A percentile compares a stretch with the other conserved stretches of the same genome.
phyloP scores from a whole-genome alignment of 164 flowering plant species.

The Piper betle region DNA sequence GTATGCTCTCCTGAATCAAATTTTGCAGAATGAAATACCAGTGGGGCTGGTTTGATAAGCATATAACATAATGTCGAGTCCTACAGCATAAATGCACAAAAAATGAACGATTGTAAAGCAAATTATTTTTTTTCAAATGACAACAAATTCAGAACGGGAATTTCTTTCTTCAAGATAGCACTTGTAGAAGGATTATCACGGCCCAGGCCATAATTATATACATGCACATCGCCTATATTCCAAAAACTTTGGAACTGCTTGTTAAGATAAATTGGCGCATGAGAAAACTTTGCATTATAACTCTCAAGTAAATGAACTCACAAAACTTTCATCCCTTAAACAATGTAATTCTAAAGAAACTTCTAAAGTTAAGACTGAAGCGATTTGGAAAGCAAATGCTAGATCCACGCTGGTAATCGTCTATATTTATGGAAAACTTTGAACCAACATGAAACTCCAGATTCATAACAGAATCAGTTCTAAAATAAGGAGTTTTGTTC shows the following conservation, averaged over 20 bases:
- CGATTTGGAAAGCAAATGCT: too few species aligned
- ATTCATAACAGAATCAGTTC: too few species aligned
- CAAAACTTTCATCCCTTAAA: not conserved
- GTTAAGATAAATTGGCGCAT: not conserved
- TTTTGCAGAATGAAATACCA: slow-evolving; percentile 30
- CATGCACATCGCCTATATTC: slow-evolving; percentile 31
- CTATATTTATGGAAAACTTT: too few species aligned
- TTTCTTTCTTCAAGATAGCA: slow-evolving; percentile 31
- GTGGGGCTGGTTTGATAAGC: slow-evolving; percentile 59
- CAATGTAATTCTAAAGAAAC: too few species aligned
- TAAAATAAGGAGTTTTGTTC: too few species aligned
- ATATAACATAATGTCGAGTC: slow-evolving; percentile 54
- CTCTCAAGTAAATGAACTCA: not conserved
- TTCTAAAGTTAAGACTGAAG: too few species aligned
- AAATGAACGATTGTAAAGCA: not conserved
- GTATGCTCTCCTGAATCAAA: slow-evolving; percentile 17
- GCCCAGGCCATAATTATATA: slow-evolving; percentile 42
- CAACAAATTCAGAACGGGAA: slow-evolving; percentile 14
- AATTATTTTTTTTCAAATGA: not conserved
- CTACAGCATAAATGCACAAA: slow-evolving; percentile 14
- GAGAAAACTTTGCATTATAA: not conserved
- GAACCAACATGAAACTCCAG: too few species aligned
- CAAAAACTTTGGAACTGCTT: slow-evolving; percentile 59
- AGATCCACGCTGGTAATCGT: too few species aligned
- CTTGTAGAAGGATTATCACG: slow-evolving; percentile 54